phyloP scores from a whole-genome alignment of 768 basidiomycete species.

The Cyclocybe aegerita region DNA sequence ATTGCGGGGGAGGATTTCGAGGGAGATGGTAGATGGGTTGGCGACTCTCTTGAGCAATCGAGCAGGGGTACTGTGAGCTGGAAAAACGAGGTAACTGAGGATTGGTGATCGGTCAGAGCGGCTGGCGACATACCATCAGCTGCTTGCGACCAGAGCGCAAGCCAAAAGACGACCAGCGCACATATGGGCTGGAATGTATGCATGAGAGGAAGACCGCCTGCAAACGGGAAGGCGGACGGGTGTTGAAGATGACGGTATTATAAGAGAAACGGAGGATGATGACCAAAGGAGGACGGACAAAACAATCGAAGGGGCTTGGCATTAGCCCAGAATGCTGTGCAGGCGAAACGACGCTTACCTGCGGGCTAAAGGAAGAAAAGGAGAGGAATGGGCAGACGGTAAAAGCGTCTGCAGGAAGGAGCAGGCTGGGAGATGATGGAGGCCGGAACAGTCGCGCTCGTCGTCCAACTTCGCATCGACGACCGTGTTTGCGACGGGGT shows the following conservation, averaged over 20 bases:
- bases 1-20: conserved; percentile 58
- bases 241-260: background rate
- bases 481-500: too few species aligned
- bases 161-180: conserved; percentile 48
- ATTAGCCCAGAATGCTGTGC: conserved; percentile 17
- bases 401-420: too few species aligned
- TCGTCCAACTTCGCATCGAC: background rate
- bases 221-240: conserved; percentile 9
- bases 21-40: conserved; percentile 48
- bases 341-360: conserved; percentile 8
- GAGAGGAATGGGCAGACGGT: background rate
- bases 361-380: conserved; percentile 6
- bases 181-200: conserved; percentile 26
- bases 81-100: conserved; percentile 1
- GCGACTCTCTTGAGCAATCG: conserved; percentile 48
- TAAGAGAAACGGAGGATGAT: background rate
- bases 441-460: background rate
- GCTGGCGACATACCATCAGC: conserved; percentile 28
- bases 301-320: conserved; percentile 15
- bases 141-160: conserved; percentile 30
- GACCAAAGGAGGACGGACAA: conserved; percentile 5
- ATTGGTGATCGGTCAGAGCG: background rate
- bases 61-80: conserved; percentile 49
- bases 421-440: background rate
- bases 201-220: conserved; percentile 36